phyloP scores from a whole-genome alignment of 495 filamentous ascomycete genomes.

The Trichoderma reesei region DNA sequence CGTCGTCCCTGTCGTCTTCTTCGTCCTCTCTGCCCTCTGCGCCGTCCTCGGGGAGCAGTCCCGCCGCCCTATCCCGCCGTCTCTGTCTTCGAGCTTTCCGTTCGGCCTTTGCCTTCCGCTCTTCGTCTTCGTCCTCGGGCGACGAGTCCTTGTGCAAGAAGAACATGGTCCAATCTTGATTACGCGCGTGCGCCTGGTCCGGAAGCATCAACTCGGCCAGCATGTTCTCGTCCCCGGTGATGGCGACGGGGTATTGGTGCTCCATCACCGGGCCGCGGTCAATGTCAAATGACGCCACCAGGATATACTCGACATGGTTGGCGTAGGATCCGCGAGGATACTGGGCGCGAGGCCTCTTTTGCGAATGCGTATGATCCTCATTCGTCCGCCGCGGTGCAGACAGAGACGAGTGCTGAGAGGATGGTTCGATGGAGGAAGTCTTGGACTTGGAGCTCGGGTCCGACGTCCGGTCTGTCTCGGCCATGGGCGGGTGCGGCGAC shows the following conservation, averaged over 20 bases:
- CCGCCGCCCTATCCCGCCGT: slow-evolving; percentile 40
- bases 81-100: slow-evolving; percentile 33
- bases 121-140: slow-evolving; percentile 63
- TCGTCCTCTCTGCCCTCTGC: slow-evolving; percentile 29
- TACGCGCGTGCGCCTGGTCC: slow-evolving; percentile 89
- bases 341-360: slow-evolving; percentile 61
- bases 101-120: slow-evolving; percentile 42
- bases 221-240: slow-evolving; percentile 97
- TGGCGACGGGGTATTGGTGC: slow-evolving; percentile 87
- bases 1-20: slow-evolving; percentile 36
- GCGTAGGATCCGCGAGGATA: slow-evolving; percentile 71
- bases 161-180: slow-evolving; percentile 98
- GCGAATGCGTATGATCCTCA: slow-evolving; percentile 29
- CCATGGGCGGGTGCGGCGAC: slow-evolving; percentile 41
- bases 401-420: slow-evolving; percentile 44
- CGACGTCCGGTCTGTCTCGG: slow-evolving; percentile 39
- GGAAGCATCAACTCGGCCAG: slow-evolving; percentile 97
- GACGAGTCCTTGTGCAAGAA: slow-evolving; percentile 93
- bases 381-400: slow-evolving; percentile 36
- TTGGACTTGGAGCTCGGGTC: slow-evolving; percentile 48
- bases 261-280: slow-evolving; percentile 96
- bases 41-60: slow-evolving; percentile 43
- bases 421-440: slow-evolving; percentile 40
- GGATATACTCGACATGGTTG: slow-evolving; percentile 96
- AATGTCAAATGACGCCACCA: slow-evolving; percentile 97